Base-by-base conservation (phyloP, 139 green algal species). In the Tetradesmus obliquus region DNA sequence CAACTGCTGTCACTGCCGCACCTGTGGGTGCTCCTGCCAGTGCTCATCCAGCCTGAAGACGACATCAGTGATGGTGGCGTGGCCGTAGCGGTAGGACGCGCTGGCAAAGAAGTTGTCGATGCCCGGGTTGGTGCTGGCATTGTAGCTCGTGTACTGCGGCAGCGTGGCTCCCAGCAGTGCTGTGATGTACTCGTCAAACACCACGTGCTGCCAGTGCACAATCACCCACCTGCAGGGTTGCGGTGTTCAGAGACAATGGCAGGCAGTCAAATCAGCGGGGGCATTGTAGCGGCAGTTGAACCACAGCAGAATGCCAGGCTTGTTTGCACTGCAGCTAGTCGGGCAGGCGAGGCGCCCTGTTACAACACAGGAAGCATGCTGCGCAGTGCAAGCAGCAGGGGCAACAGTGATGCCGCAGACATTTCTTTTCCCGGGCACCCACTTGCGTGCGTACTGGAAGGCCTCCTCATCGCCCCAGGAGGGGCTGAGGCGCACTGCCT, bases 381-480 rank as follows among this genome's bases (percentile, higher is more conserved):
- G 8, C 57, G 57, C 8, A 66, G 57, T 10, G 72, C 72, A 45
- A 32, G 2, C 13, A 5, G 22, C 72, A 8, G 19, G 5, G 5
- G 51, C 22, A 53, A 20, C 72, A 51, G 20, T 20, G 22, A 17
- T 79, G 71, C 10, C 6, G 20, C 72, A 81, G 45, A n/a, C n/a
- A n/a, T n/a, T n/a, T n/a, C n/a, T n/a, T n/a, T n/a, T n/a, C n/a
- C n/a, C n/a, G n/a, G n/a, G n/a, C n/a, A n/a, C n/a, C n/a, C 88
- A 94, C 90, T 94, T 95, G 8, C 93, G 58, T 22, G 93, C 91
- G 32, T 94, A 90, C 88, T 92, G 86, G 79, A 89, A 95, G 17
- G 91, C 76, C 24, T 45, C 66, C 87, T 95, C 91, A 24, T 95
- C 93, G 45, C 79, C 84, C 74, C 22, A 92, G 3, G 20, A 32